phyloP scores from a whole-genome alignment of 495 filamentous ascomycete genomes.

The Rusavskia elegans region DNA sequence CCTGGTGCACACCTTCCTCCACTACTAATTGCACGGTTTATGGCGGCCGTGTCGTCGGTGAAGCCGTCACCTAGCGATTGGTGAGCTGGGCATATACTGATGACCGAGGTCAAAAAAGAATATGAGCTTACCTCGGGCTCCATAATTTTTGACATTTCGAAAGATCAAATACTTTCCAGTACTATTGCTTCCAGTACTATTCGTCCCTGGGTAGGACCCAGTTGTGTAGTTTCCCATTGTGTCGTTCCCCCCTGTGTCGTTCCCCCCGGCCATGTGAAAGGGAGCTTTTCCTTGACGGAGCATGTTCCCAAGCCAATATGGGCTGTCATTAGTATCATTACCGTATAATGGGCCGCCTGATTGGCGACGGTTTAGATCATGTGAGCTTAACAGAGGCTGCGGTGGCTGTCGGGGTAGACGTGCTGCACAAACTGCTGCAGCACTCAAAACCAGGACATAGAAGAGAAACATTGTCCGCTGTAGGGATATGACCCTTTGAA shows the following conservation, averaged over 20 bases:
- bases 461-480: too few species aligned
- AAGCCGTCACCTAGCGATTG: constrained; percentile 32
- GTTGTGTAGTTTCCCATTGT: not conserved
- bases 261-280: not conserved
- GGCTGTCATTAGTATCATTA: too few species aligned
- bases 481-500: too few species aligned
- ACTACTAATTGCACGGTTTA: constrained; percentile 42
- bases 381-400: too few species aligned
- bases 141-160: constrained; percentile 42
- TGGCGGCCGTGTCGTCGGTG: constrained; percentile 50
- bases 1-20: constrained; percentile 34
- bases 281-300: not conserved
- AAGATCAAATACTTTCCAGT: constrained; percentile 29
- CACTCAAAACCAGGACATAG: too few species aligned
- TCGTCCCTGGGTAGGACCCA: not conserved
- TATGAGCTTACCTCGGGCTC: constrained; percentile 29
- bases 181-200: not conserved
- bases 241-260: not conserved
- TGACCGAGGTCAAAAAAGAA: not conserved
- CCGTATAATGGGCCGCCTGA: not conserved
- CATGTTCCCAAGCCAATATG: not conserved
- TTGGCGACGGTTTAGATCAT: too few species aligned
- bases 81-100: too few species aligned
- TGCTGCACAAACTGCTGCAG: too few species aligned
- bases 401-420: too few species aligned